phyloP scores from a whole-genome alignment of 768 basidiomycete species.

The Termitomyces heimii region DNA sequence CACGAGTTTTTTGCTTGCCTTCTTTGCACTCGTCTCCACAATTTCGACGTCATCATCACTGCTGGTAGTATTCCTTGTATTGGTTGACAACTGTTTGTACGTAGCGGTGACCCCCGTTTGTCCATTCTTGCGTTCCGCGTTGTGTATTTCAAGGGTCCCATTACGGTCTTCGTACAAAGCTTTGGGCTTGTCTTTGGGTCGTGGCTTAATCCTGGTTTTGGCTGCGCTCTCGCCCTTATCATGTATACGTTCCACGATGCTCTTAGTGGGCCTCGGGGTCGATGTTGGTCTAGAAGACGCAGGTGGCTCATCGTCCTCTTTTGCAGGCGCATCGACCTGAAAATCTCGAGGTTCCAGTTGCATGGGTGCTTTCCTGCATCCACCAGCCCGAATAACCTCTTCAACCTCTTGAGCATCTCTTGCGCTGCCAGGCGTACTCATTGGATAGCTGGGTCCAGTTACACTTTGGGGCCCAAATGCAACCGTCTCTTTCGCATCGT shows the following conservation, averaged over 20 bases:
- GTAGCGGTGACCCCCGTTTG: conserved; percentile 1
- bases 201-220: conserved; percentile 15
- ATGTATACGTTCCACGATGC: conserved; percentile 12
- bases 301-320: conserved; percentile 1
- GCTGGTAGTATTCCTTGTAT: conserved; percentile 1
- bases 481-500: conserved; percentile 13
- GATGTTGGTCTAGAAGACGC: conserved; percentile 1
- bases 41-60: conserved; percentile 13
- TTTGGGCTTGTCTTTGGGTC: conserved; percentile 11
- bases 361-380: conserved; percentile 2
- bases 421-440: conserved; percentile 24
- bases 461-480: conserved; percentile 10
- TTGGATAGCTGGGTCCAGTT: conserved; percentile 9
- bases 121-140: conserved; percentile 9
- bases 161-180: not conserved
- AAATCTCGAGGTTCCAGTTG: conserved; percentile 1
- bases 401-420: conserved; percentile 23
- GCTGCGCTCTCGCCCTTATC: conserved; percentile 15
- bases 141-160: conserved; percentile 2
- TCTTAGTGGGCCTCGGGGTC: conserved; percentile 10
- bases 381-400: conserved; percentile 12
- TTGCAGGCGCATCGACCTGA: not conserved
- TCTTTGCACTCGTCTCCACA: conserved; percentile 2
- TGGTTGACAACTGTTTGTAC: conserved; percentile 1
- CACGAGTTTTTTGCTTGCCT: conserved; percentile 11